Percentiles rank a stretch among this genome's conserved stretches.
phyloP scores from a whole-genome alignment of 2,329 filamentous ascomycete genomes.

The Scleromitrula shiraiana region DNA sequence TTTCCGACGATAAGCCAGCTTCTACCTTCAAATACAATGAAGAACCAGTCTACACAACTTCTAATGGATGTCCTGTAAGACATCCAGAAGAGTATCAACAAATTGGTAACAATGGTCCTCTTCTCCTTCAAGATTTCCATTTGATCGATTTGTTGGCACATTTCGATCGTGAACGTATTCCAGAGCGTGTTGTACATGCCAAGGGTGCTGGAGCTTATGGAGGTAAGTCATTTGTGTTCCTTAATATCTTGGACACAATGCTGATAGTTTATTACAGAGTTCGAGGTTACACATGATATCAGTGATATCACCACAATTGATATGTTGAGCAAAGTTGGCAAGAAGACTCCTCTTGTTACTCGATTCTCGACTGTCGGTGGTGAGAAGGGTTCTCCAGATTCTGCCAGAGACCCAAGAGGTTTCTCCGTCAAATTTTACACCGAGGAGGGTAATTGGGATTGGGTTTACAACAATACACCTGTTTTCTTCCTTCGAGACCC shows the following conservation, averaged over 20 bases:
- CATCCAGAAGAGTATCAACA: slow-evolving; percentile 46
- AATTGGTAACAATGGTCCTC: slow-evolving; percentile 47
- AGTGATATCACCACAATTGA: slow-evolving; percentile 22
- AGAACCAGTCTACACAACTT: slow-evolving; percentile 50
- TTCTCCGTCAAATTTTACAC: slow-evolving; percentile 67
- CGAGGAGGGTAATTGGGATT: slow-evolving; percentile 63
- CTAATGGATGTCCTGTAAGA: slow-evolving; percentile 50
- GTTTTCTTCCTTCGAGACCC: slow-evolving; percentile 72
- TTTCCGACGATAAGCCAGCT: slow-evolving; percentile 35
- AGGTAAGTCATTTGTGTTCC: slow-evolving; percentile 12
- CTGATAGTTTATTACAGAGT: slow-evolving; percentile 18
- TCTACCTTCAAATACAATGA: slow-evolving; percentile 48
- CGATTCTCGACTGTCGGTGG: slow-evolving; percentile 68
- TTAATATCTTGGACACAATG: neutral
- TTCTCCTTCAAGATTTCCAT: slow-evolving; percentile 58
- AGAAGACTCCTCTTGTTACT: slow-evolving; percentile 57
- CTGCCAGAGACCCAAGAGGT: slow-evolving; percentile 58
- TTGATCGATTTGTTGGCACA: slow-evolving; percentile 53
- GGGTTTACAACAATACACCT: slow-evolving; percentile 70
- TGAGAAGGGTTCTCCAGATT: slow-evolving; percentile 60
- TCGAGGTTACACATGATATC: slow-evolving; percentile 28
- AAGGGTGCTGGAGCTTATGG: slow-evolving; percentile 39
- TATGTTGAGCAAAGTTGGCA: slow-evolving; percentile 49
- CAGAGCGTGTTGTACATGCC: neutral
- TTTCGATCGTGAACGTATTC: slow-evolving; percentile 45